Conservation (phyloP, 441 rosid genomes). For the Eugenia klotzschiana region DNA sequence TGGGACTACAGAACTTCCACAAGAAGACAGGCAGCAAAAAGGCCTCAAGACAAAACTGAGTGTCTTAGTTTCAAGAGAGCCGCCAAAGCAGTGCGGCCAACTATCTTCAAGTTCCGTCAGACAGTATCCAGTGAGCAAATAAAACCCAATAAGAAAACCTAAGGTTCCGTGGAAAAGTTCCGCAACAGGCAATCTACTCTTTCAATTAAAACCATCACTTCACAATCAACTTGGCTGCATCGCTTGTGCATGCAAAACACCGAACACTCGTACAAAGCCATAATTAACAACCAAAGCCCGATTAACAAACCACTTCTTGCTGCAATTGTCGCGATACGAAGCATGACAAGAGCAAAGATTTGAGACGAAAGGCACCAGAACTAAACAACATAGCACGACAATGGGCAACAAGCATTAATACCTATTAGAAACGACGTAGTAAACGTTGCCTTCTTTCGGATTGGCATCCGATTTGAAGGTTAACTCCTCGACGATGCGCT, state of each 20-base stretch:
- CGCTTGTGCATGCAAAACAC: not conserved
- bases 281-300: not conserved
- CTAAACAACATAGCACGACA: not conserved
- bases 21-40: not conserved
- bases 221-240: not conserved
- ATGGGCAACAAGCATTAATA: conserved; percentile 1
- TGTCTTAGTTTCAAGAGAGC: not conserved
- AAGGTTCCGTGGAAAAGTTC: not conserved
- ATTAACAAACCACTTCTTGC: not conserved
- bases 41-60: not conserved
- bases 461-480: conserved; percentile 34
- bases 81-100: not conserved
- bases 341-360: not conserved
- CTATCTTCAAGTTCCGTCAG: not conserved
- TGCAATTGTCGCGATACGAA: not conserved
- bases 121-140: not conserved
- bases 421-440: conserved; percentile 64
- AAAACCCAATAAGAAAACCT: not conserved
- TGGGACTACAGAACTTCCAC: not conserved
- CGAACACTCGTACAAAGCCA: not conserved
- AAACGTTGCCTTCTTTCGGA: conserved; percentile 61
- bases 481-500: conserved; percentile 41
- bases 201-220: not conserved
- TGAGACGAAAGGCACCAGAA: not conserved
- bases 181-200: not conserved